A percentile compares a stretch with the other conserved stretches of the same genome.
Conservation (phyloP, 306 rosid genomes). For the Trichosanthes truncata region DNA sequence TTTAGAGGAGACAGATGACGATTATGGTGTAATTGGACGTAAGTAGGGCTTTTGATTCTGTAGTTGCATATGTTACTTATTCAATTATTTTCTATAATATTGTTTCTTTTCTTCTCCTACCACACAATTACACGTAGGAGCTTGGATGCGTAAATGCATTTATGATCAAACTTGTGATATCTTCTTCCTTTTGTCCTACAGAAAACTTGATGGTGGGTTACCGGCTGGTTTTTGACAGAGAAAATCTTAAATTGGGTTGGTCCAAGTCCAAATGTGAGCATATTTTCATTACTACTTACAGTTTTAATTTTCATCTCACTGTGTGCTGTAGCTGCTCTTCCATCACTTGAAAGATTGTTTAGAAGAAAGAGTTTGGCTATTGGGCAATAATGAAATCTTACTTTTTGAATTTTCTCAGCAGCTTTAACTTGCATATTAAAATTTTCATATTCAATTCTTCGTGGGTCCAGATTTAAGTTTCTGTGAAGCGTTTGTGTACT, state of each 20-base stretch:
- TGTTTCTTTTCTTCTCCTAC: neutral
- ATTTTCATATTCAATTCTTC: neutral
- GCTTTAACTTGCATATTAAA: neutral
- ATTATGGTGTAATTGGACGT: conserved; percentile 52
- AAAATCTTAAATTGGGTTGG: conserved; percentile 50
- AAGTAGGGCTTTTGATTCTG: conserved; percentile 18
- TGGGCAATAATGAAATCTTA: neutral
- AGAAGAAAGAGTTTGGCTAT: neutral
- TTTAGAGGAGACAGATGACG: conserved; percentile 4
- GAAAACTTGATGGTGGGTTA: conserved; percentile 52
- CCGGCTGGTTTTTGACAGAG: conserved; percentile 48
- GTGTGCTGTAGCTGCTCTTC: neutral
- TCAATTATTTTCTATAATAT: neutral
- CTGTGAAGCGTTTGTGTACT: neutral
- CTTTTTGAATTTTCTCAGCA: neutral
- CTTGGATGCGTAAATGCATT: neutral
- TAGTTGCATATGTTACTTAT: neutral
- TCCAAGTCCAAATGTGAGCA: conserved; percentile 53
- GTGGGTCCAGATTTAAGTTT: neutral
- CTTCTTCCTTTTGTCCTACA: conserved; percentile 13
- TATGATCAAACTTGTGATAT: neutral
- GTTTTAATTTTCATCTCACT: neutral
- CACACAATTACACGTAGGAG: neutral
- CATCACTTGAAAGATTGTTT: neutral
- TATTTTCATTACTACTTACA: neutral